phyloP scores from a whole-genome alignment of 1,284 basidiomycete genomes.

The Cerioporus squamosus region DNA sequence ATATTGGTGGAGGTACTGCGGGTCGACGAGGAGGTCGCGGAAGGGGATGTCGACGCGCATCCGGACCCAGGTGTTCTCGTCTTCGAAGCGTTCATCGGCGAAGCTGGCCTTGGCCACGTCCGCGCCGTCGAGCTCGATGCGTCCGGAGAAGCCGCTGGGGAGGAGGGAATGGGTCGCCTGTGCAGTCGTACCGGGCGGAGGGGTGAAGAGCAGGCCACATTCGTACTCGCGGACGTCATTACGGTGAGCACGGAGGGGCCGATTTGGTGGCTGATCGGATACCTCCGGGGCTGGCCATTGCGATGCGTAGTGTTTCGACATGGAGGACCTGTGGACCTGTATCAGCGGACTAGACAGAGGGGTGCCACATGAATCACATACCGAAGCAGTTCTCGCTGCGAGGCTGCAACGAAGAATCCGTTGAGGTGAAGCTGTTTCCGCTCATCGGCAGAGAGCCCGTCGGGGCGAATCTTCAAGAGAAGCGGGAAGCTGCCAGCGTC shows the following conservation, averaged over 20 bases:
- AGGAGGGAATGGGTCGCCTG: slow-evolving; percentile 59
- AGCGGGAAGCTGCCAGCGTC: slow-evolving; percentile 53
- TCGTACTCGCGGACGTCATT: slow-evolving; percentile 51
- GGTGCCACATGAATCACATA: slow-evolving; percentile 35
- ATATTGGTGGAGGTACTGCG: slow-evolving; percentile 24
- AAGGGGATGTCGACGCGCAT: slow-evolving; percentile 21
- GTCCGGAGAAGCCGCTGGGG: slow-evolving; percentile 44
- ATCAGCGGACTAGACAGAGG: background rate
- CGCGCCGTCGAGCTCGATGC: slow-evolving; percentile 44
- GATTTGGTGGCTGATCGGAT: slow-evolving; percentile 62
- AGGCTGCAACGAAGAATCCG: slow-evolving; percentile 56
- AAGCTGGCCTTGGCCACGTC: slow-evolving; percentile 50
- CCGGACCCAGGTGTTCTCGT: slow-evolving; percentile 15
- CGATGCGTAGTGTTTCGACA: slow-evolving; percentile 43
- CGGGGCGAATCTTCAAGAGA: slow-evolving; percentile 61
- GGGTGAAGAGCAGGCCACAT: slow-evolving; percentile 45
- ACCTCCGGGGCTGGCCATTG: slow-evolving; percentile 58
- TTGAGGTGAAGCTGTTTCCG: slow-evolving; percentile 57
- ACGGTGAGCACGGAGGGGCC: slow-evolving; percentile 45
- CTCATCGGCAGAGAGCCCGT: slow-evolving; percentile 48
- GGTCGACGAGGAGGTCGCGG: slow-evolving; percentile 21
- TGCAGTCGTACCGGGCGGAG: slow-evolving; percentile 25
- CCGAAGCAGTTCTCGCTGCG: slow-evolving; percentile 70
- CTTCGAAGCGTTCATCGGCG: slow-evolving; percentile 33
- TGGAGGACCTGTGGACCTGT: slow-evolving; percentile 39